Base-by-base conservation (phyloP, 2,329 filamentous ascomycete genomes). In the Truncatella angustata region DNA sequence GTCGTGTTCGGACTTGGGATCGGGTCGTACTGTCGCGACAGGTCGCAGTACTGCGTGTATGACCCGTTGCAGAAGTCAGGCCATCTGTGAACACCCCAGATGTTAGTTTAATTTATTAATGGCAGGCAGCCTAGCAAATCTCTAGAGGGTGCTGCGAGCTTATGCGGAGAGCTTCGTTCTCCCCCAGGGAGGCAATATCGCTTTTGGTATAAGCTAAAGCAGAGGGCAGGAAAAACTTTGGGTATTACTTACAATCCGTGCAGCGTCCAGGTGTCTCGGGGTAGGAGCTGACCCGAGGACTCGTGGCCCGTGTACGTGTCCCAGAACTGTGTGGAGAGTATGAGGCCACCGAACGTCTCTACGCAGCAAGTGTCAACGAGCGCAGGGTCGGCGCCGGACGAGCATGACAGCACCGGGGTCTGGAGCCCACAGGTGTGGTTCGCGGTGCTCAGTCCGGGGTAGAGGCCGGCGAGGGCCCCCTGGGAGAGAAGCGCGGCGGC, bases 1-100 rank as follows among this genome's bases (percentile, higher is more conserved):
- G 84, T 87, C 5, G 84, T 86, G 67, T 86, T 87, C 23, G 84
- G 84, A 0, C 74, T 76, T 0, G 82, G 81, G 12, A 66, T 61
- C 1, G 83, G 84, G 61, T 87, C 85, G 58, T 84, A 87, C 66
- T 88, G 84, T 0, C 84, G 79, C 66, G 60, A 71, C 46, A 85
- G 63, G 61, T 88, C 85, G 68, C 85, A 88, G 67, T 86, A 88
- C 56, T 87, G 83, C 0, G 82, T 86, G 63, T 82, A 87, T 1
- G 75, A 78, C 43, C 82, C 73, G 55, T 77, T 71, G 63, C 74
- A 77, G 58, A 74, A 76, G 56, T 77, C 74, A 69, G 53, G 53
- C 53, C n/a, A n/a, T n/a, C n/a, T n/a, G n/a, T n/a, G n/a, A n/a
- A n/a, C n/a, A n/a, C n/a, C n/a, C n/a, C n/a, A n/a, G n/a, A n/a